A percentile compares a stretch with the other conserved stretches of the same genome.
These are phyloP conservation scores for Suillus fuscotomentosus DNA, from an alignment of 768 basidiomycete genomes.

Conservation along the genomic window DNA sequence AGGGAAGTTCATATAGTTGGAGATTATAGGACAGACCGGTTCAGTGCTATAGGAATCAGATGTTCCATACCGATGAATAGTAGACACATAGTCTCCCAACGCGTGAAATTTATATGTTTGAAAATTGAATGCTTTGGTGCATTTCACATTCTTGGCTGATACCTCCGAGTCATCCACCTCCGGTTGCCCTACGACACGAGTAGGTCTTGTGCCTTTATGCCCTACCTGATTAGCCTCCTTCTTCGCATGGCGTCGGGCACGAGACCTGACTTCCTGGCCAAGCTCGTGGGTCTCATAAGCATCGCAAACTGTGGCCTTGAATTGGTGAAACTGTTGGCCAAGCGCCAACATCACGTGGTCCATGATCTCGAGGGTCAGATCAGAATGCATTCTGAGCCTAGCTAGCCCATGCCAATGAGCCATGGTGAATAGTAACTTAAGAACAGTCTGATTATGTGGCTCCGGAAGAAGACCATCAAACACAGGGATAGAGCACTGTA, in stretches of 20 bases:
- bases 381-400: neutral
- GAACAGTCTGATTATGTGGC: neutral
- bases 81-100: conserved; percentile 17
- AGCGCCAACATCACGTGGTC: neutral
- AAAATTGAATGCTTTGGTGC: conserved; percentile 10
- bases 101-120: conserved; percentile 25
- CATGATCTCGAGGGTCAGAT: neutral
- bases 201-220: no score
- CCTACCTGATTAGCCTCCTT: conserved; percentile 1
- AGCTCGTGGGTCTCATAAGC: neutral
- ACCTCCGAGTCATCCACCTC: no score
- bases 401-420: conserved; percentile 15
- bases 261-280: neutral
- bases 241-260: neutral
- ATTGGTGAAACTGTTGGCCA: neutral
- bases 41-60: conserved; percentile 36
- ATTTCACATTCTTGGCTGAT: neutral
- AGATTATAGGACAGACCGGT: conserved; percentile 7
- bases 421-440: conserved; percentile 6
- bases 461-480: conserved; percentile 26
- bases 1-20: no score
- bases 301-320: neutral
- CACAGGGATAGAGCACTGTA: conserved; percentile 29
- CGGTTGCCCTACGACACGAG: no score
- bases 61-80: conserved; percentile 25